These are phyloP conservation scores for Mycena crocata DNA, from an alignment of 768 basidiomycete genomes.

Conservation along the genomic window DNA sequence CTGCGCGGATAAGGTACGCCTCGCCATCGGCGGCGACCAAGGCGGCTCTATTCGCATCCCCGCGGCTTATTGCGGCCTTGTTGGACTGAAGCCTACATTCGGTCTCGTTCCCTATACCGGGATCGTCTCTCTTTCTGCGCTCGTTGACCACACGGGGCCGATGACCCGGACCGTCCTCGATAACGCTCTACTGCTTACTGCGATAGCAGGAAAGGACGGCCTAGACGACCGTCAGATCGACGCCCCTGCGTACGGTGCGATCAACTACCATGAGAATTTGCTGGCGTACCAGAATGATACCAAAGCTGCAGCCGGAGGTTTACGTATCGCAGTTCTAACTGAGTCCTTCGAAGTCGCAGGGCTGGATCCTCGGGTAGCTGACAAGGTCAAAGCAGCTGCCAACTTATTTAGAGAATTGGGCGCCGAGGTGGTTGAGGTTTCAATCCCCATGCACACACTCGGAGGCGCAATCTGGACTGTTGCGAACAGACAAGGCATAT, in stretches of 20 bases:
- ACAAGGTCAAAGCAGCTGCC: slow-evolving; percentile 48
- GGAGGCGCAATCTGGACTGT: slow-evolving; percentile 27
- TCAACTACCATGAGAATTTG: slow-evolving; percentile 42
- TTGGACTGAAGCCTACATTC: slow-evolving; percentile 53
- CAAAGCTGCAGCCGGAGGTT: slow-evolving; percentile 42
- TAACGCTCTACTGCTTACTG: slow-evolving; percentile 53
- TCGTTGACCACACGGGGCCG: slow-evolving; percentile 55
- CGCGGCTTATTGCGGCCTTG: slow-evolving; percentile 54
- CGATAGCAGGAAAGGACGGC: slow-evolving; percentile 57
- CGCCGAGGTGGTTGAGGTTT: slow-evolving; percentile 53
- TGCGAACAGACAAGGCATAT: slow-evolving; percentile 26
- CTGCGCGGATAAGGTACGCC: slow-evolving; percentile 43
- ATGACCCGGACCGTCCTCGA: slow-evolving; percentile 53
- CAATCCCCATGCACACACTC: slow-evolving; percentile 49
- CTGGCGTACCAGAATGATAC: slow-evolving; percentile 45
- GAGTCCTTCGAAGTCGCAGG: slow-evolving; percentile 49
- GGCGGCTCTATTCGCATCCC: slow-evolving; percentile 58
- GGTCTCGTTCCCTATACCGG: slow-evolving; percentile 62
- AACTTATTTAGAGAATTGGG: slow-evolving; percentile 49
- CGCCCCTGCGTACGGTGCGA: slow-evolving; percentile 24
- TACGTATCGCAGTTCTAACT: slow-evolving; percentile 54
- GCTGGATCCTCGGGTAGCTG: slow-evolving; percentile 49
- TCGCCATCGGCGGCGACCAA: slow-evolving; percentile 57
- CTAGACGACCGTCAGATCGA: slow-evolving; percentile 52
- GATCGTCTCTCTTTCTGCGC: slow-evolving; percentile 52